A percentile compares a stretch with the other conserved stretches of the same genome.
phyloP scores from a whole-genome alignment of 2,329 filamentous ascomycete species.

The Volutella citrinella region DNA sequence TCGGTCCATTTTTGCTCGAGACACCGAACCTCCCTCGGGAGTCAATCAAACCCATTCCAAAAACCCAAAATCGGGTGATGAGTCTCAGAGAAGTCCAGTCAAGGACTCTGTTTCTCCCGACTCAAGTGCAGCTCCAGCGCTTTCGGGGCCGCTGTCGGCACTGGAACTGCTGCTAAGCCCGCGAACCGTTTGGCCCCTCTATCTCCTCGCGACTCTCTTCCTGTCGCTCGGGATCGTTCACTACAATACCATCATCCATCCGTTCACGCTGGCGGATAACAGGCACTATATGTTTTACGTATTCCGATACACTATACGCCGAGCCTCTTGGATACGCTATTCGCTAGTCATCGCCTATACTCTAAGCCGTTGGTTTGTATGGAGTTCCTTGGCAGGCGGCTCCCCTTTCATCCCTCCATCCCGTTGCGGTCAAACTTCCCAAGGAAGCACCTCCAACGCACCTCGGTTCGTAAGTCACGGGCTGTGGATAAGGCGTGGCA shows the following conservation, averaged over 20 bases:
- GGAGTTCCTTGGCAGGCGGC: constrained; percentile 60
- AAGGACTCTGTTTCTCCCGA: not conserved
- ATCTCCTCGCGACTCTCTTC: constrained; percentile 33
- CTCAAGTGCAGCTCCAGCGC: not conserved
- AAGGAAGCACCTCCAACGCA: constrained; percentile 2
- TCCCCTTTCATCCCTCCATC: no score
- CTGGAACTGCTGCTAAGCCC: constrained; percentile 22
- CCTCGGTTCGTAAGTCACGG: constrained; percentile 25
- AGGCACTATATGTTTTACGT: constrained; percentile 97
- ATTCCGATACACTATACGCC: constrained; percentile 78
- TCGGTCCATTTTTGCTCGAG: constrained; percentile 1
- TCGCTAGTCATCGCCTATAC: constrained; percentile 69
- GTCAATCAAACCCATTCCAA: not conserved
- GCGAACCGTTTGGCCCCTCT: constrained; percentile 35
- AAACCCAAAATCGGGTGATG: no score
- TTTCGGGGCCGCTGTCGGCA: constrained; percentile 12
- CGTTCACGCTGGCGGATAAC: constrained; percentile 95
- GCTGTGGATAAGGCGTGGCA: no score
- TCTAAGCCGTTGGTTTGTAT: constrained; percentile 64
- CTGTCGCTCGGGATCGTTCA: constrained; percentile 53
- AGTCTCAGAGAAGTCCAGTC: no score
- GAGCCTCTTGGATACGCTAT: constrained; percentile 62
- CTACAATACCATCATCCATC: constrained; percentile 90
- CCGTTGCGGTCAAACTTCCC: constrained; percentile 22
- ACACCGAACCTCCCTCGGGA: not conserved